Evolutionary conservation across 2,329 filamentous ascomycete genomes (phyloP).

Genomic region (Aspergillus costaricaensis): DNA sequence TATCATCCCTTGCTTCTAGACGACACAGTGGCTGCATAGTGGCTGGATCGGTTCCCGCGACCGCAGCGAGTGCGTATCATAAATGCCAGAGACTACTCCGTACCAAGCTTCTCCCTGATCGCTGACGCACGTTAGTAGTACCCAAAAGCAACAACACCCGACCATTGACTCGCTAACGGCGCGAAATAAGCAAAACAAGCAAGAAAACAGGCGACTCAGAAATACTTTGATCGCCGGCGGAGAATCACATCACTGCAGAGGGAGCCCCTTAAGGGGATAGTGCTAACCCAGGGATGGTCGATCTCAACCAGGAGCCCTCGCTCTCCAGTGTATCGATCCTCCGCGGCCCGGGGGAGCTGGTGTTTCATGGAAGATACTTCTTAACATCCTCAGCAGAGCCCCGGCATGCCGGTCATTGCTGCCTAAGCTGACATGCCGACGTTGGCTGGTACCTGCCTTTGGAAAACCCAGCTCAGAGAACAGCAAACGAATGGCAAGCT

Average conservation of each 20-base stretch:
- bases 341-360: background rate
- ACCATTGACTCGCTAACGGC: background rate
- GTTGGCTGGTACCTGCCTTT: background rate
- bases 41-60: background rate
- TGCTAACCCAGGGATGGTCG: background rate
- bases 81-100: background rate
- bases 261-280: background rate
- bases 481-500: background rate
- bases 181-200: background rate
- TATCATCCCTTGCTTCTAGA: background rate
- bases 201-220: background rate
- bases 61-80: background rate
- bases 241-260: background rate
- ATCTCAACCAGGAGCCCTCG: background rate
- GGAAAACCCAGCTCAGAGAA: too few relatives aligned
- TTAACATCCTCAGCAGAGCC: background rate
- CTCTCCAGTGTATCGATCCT: background rate
- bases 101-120: background rate
- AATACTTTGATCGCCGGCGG: background rate
- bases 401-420: background rate
- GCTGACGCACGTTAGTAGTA: background rate
- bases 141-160: background rate
- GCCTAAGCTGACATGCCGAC: background rate
- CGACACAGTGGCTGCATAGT: background rate
- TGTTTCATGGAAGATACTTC: background rate